Conservation (phyloP, 169 alveolate genomes). For the Eimeria brunetti region DNA sequence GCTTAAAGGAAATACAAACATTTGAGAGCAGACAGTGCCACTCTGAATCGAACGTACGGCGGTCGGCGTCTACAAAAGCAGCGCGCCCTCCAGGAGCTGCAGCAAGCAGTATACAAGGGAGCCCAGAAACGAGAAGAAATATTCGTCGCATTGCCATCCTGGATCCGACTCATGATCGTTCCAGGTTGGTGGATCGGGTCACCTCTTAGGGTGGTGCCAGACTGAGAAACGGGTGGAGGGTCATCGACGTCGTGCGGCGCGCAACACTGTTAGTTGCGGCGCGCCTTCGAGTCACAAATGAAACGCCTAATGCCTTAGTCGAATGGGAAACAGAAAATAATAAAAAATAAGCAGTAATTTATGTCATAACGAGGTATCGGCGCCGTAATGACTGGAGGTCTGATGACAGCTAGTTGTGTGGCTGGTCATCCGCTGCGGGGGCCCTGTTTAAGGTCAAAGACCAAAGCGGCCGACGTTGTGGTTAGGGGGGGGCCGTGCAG, state of each 20-base stretch:
- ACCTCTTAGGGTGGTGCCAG: slow-evolving; percentile 17
- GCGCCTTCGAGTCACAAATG: too few relatives aligned
- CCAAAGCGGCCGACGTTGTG: too few relatives aligned
- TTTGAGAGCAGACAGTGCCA: background rate
- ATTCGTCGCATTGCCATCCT: slow-evolving; percentile 11
- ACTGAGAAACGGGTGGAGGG: background rate
- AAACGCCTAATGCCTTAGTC: too few relatives aligned
- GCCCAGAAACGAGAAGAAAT: background rate
- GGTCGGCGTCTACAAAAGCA: background rate
- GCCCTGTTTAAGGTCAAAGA: too few relatives aligned
- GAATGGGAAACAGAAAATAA: too few relatives aligned
- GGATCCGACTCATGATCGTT: background rate
- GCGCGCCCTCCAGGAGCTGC: background rate
- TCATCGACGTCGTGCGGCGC: background rate
- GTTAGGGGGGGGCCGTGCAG: too few relatives aligned
- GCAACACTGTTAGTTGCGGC: too few relatives aligned
- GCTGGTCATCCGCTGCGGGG: too few relatives aligned
- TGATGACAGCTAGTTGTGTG: too few relatives aligned
- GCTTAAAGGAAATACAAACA: background rate
- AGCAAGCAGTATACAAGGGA: background rate
- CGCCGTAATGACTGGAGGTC: too few relatives aligned
- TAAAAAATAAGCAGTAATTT: too few relatives aligned
- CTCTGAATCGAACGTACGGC: background rate
- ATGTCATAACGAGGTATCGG: too few relatives aligned
- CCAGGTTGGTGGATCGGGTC: slow-evolving; percentile 42